Conservation (phyloP, 306 rosid species). For the Cucurbita ficifolia region DNA sequence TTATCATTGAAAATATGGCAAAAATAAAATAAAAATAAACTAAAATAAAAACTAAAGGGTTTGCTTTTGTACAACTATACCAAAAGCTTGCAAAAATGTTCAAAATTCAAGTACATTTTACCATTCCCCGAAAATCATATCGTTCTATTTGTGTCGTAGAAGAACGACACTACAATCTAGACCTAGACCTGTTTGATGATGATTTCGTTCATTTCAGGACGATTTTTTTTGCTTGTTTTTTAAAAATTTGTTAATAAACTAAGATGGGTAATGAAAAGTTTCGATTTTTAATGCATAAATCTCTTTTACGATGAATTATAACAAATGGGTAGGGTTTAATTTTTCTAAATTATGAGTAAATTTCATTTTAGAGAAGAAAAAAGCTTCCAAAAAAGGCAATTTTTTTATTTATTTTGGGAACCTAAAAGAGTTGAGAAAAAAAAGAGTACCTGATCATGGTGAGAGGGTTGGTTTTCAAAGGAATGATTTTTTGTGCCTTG, state of each 20-base stretch:
- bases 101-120: not conserved
- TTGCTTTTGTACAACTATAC: not conserved
- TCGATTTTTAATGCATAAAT: not conserved
- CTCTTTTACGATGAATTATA: not conserved
- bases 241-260: not conserved
- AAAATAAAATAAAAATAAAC: not conserved
- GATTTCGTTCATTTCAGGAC: not conserved
- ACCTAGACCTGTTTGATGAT: not conserved
- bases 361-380: not conserved
- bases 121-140: not conserved
- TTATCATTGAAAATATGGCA: constrained; percentile 17
- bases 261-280: not conserved
- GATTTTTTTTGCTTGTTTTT: not conserved
- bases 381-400: not conserved
- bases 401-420: not conserved
- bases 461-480: constrained; percentile 36
- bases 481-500: constrained; percentile 64
- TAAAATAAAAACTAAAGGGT: not conserved
- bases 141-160: not conserved
- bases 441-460: constrained; percentile 20
- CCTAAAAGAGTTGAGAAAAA: constrained; percentile 25
- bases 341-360: not conserved
- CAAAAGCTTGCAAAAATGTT: not conserved
- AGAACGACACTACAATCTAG: not conserved
- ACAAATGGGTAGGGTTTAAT: not conserved